These are phyloP conservation scores for Colletotrichum caudatum DNA, from an alignment of 2,329 filamentous ascomycete genomes.

Conservation along the genomic window DNA sequence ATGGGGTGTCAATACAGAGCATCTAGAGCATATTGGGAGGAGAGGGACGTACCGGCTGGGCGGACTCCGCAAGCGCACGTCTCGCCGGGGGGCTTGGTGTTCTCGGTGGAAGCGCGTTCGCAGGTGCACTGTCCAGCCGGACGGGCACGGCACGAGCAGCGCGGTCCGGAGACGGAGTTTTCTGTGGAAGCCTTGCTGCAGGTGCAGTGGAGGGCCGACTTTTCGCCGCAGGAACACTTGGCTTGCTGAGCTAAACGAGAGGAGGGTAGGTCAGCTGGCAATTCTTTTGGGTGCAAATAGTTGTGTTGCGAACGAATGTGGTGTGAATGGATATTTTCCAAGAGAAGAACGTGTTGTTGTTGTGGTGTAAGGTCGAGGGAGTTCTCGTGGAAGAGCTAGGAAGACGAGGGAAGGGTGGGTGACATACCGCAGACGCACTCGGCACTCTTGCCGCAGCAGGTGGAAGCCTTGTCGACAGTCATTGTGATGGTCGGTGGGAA, in stretches of 20 bases:
- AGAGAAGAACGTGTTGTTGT: background rate
- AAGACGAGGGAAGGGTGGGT: slow-evolving; percentile 6
- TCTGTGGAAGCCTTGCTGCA: slow-evolving; percentile 82
- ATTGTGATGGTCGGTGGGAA: slow-evolving; percentile 46
- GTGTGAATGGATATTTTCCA: background rate
- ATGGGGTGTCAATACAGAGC: slow-evolving; percentile 10
- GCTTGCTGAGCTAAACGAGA: slow-evolving; percentile 67
- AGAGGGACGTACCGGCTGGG: slow-evolving; percentile 69
- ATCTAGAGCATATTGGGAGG: background rate
- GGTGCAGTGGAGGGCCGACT: slow-evolving; percentile 86
- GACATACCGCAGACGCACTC: slow-evolving; percentile 70
- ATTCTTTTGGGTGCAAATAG: background rate
- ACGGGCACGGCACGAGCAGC: slow-evolving; percentile 87
- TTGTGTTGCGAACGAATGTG: slow-evolving; percentile 23
- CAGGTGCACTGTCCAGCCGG: slow-evolving; percentile 87
- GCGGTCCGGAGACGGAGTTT: slow-evolving; percentile 78
- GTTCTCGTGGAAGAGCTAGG: background rate
- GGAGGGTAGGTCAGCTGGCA: slow-evolving; percentile 15
- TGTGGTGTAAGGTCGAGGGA: slow-evolving; percentile 9
- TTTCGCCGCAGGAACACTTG: slow-evolving; percentile 90
- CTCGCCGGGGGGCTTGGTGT: slow-evolving; percentile 68
- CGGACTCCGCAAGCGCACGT: slow-evolving; percentile 84
- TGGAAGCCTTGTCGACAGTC: slow-evolving; percentile 56
- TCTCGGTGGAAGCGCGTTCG: slow-evolving; percentile 77
- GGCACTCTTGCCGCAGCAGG: slow-evolving; percentile 67